Percentiles rank a stretch among this genome's conserved stretches.
These are phyloP conservation scores for Puccinia hordei DNA, from an alignment of 1,284 basidiomycete genomes.

Conservation along the genomic window DNA sequence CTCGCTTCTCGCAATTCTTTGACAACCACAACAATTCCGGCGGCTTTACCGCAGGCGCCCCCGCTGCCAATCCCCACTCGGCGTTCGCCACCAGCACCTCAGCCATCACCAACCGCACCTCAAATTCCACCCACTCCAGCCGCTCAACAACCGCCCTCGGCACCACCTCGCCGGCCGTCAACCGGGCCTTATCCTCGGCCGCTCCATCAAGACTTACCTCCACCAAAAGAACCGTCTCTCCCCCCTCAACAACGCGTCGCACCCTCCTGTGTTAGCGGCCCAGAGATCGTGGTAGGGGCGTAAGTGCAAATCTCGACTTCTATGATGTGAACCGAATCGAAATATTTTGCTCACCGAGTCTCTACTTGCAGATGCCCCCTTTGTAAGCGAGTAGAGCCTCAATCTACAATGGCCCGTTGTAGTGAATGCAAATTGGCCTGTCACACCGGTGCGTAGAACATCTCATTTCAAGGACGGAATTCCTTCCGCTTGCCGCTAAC, in stretches of 20 bases:
- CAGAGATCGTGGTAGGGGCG: neutral
- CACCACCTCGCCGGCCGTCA: constrained; percentile 8
- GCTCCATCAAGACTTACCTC: constrained; percentile 2
- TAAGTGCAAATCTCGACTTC: neutral
- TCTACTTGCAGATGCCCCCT: constrained; percentile 33
- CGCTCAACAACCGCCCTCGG: neutral
- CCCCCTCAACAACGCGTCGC: neutral
- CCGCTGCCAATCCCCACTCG: neutral
- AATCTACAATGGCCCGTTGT: constrained; percentile 31
- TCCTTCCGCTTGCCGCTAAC: neutral
- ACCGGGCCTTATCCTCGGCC: neutral
- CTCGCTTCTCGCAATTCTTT: neutral
- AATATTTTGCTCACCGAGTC: constrained; percentile 3
- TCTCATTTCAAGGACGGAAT: neutral
- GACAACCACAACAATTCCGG: constrained; percentile 10
- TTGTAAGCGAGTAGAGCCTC: constrained; percentile 36
- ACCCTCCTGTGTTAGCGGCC: neutral
- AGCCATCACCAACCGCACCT: neutral
- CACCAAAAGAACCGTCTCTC: neutral
- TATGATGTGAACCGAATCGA: neutral
- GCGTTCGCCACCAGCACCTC: constrained; percentile 7
- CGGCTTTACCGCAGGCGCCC: neutral
- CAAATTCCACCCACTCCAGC: neutral
- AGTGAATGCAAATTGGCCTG: constrained; percentile 34
- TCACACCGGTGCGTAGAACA: constrained; percentile 35